Percentiles rank a stretch among this genome's conserved stretches.
Evolutionary conservation across 2,329 filamentous ascomycete genomes (phyloP).

Genomic region (Bretziella fagacearum): DNA sequence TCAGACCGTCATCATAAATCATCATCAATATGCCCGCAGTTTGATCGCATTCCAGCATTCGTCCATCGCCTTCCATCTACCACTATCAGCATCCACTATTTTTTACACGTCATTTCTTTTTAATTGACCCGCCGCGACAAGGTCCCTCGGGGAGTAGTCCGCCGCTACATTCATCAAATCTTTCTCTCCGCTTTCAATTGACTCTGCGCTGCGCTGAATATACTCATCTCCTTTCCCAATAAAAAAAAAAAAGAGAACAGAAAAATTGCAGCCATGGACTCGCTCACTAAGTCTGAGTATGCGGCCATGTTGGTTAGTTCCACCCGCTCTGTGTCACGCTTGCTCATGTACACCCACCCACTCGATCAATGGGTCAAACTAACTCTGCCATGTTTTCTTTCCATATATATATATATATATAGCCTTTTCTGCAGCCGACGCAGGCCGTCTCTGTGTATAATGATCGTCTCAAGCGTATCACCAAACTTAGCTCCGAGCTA

Average conservation of each 20-base stretch:
- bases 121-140: no score
- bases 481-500: conserved; percentile 72
- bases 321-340: background rate
- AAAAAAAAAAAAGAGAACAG: background rate
- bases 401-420: no score
- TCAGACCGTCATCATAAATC: background rate
- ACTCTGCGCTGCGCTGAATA: background rate
- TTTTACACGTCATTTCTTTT: no score
- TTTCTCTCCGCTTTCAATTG: no score
- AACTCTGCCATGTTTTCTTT: conserved; percentile 3
- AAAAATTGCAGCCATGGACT: conserved; percentile 45
- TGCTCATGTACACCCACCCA: background rate
- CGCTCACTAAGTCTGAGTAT: conserved; percentile 75
- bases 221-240: background rate
- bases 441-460: conserved; percentile 70
- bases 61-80: no score
- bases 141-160: no score
- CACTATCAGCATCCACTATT: background rate
- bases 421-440: conserved; percentile 66
- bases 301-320: conserved; percentile 75
- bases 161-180: no score
- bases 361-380: background rate
- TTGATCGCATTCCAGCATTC: no score
- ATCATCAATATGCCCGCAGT: conserved; percentile 3
- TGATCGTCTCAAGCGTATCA: conserved; percentile 76